Conservation (phyloP, 768 basidiomycete species). For the Boletus reticuloceps region DNA sequence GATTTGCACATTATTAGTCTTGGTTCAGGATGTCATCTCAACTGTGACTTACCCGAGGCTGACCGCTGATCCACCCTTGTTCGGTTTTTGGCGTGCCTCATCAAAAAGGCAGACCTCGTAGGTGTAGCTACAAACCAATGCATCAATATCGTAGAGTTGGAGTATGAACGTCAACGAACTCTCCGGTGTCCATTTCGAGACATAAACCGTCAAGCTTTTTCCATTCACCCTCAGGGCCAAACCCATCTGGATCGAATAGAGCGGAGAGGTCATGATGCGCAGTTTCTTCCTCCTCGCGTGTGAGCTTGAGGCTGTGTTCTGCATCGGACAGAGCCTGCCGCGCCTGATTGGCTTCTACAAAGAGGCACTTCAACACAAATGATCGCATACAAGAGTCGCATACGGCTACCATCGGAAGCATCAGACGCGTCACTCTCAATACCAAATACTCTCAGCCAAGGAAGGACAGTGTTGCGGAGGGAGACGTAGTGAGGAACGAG, state of each 20-base stretch:
- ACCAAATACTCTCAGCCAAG: slow-evolving; percentile 64
- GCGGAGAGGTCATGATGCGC: slow-evolving; percentile 59
- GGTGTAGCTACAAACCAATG: slow-evolving; percentile 60
- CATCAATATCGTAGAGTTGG: slow-evolving; percentile 6
- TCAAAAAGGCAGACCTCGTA: slow-evolving; percentile 94
- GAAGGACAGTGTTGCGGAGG: slow-evolving; percentile 56
- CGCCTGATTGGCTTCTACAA: slow-evolving; percentile 56
- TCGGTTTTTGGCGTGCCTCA: slow-evolving; percentile 84
- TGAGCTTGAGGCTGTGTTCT: slow-evolving; percentile 53
- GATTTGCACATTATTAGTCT: slow-evolving; percentile 6
- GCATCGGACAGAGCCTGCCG: slow-evolving; percentile 62
- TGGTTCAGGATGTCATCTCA: neutral
- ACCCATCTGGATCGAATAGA: slow-evolving; percentile 63
- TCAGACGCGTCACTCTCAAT: slow-evolving; percentile 43
- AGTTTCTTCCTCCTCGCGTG: slow-evolving; percentile 51
- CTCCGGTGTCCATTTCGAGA: slow-evolving; percentile 79
- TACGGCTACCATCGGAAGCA: slow-evolving; percentile 39
- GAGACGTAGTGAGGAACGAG: slow-evolving; percentile 71
- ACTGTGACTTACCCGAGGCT: slow-evolving; percentile 72
- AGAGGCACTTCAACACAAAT: neutral
- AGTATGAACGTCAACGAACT: slow-evolving; percentile 56
- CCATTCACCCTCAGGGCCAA: slow-evolving; percentile 87
- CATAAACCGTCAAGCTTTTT: slow-evolving; percentile 89
- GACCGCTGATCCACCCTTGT: slow-evolving; percentile 68
- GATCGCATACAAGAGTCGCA: neutral